Base-by-base conservation (phyloP, 2,329 filamentous ascomycete species). In the Bipolaris oryzae region DNA sequence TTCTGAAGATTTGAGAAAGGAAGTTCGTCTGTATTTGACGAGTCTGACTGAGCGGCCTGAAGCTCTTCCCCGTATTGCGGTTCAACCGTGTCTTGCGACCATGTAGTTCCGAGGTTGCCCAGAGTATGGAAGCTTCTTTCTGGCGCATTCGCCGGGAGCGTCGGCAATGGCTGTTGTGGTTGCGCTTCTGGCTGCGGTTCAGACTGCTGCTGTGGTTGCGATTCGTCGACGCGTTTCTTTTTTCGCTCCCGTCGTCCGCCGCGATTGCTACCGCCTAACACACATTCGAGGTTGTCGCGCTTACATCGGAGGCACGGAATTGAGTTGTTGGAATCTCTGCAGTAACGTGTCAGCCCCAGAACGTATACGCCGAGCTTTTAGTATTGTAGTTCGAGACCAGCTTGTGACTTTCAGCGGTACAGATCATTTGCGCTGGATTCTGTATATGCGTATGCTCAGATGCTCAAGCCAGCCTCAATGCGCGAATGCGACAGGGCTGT, bases 261-360 rank as follows among this genome's bases (percentile, higher is more conserved):
- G 52, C 84, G 81, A 66, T 86, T 86, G 45, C 83, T 85, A 42
- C 82, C 81, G 7, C 84, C 84, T 18, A 87, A 78, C 10, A 87
- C 79, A 68, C 85, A 87, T 58, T 86, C 83, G 50, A 83, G 82
- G 54, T 80, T 78, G 60, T 86, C 84, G 63, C 81, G 80, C 59
- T 83, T 80, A 72, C 85, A 87, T 52, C 85, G 77, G 49, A 84
- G 79, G 63, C 85, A 87, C 23, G 85, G 85, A 25, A 77, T 81
- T 68, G 70, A 80, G 72, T 69, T 81, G 72, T 75, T 77, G 72
- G 72, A 82, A 74, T 78, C 82, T 76, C 74, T 77, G 53, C 34
- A 53, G 38, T 16, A 18, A 41, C 23, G 20, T 39, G 51, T 50
- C 21, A 57, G 48, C 23, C 10, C 13, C 28, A 20, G 39, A 25